Conservation (phyloP, 495 filamentous ascomycete genomes). For the Friedmanniomyces endolithicus region DNA sequence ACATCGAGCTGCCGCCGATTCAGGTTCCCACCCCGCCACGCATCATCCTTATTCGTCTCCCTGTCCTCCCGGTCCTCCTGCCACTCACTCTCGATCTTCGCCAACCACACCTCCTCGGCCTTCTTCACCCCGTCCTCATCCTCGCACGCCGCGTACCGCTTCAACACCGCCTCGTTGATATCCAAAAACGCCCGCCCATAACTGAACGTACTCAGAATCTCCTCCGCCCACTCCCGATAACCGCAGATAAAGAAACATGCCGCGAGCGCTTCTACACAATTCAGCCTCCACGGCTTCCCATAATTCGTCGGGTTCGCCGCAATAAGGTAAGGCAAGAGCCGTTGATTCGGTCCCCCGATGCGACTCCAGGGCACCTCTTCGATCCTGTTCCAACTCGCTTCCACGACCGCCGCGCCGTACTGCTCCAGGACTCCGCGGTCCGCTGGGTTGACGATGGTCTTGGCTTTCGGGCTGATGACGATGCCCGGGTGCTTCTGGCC, state of each 20-base stretch:
- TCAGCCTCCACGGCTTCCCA: constrained; percentile 83
- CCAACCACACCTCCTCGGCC: constrained; percentile 75
- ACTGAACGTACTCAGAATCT: constrained; percentile 68
- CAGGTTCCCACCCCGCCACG: constrained; percentile 76
- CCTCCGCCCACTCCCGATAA: constrained; percentile 76
- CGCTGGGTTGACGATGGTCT: constrained; percentile 64
- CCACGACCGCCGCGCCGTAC: constrained; percentile 88
- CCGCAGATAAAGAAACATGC: constrained; percentile 89
- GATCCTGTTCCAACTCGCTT: constrained; percentile 91
- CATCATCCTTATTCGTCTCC: constrained; percentile 42
- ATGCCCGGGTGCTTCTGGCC: constrained; percentile 85
- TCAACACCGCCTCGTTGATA: constrained; percentile 73
- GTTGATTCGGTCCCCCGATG: constrained; percentile 59
- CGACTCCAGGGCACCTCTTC: constrained; percentile 80
- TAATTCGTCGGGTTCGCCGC: constrained; percentile 97
- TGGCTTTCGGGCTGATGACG: constrained; percentile 86
- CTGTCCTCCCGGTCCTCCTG: constrained; percentile 57
- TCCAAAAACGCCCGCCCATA: constrained; percentile 80
- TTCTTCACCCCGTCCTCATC: constrained; percentile 81
- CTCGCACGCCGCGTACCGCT: constrained; percentile 69
- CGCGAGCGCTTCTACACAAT: constrained; percentile 89
- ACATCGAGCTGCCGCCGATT: constrained; percentile 51
- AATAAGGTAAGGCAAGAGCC: constrained; percentile 74
- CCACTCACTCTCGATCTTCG: constrained; percentile 81
- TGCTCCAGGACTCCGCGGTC: constrained; percentile 71